Conservation (phyloP, 805 yeast species). For the Kazachstania martiniae region DNA sequence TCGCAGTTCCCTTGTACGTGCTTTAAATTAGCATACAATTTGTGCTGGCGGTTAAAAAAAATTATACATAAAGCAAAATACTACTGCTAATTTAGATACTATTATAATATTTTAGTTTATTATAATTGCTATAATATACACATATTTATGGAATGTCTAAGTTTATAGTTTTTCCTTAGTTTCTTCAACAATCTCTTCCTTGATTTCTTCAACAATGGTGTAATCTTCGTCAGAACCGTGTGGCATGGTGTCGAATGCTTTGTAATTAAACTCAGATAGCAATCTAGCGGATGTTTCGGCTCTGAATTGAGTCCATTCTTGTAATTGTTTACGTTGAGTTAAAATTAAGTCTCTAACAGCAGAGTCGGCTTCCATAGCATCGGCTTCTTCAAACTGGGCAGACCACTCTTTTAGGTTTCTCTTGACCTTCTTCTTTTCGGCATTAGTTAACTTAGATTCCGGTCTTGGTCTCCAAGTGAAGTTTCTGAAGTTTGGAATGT, state of each 20-base stretch:
- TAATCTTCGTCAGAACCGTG: conserved; percentile 38
- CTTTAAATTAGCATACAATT: too few relatives aligned
- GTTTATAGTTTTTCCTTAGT: conserved; percentile 66
- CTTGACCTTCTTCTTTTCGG: conserved; percentile 80
- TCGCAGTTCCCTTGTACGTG: too few relatives aligned
- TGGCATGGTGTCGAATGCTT: conserved; percentile 28
- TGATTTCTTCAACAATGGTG: conserved; percentile 65
- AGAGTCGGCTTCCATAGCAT: conserved; percentile 90
- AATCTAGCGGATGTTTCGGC: conserved; percentile 37
- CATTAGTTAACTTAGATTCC: conserved; percentile 56
- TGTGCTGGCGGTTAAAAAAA: too few relatives aligned
- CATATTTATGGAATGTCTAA: too few relatives aligned
- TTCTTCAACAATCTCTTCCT: conserved; percentile 65
- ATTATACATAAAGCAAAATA: too few relatives aligned
- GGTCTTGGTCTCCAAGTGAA: conserved; percentile 98
- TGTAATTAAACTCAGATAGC: conserved; percentile 20
- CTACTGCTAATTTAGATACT: too few relatives aligned
- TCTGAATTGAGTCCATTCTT: conserved; percentile 83
- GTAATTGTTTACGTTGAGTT: conserved; percentile 67
- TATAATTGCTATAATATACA: too few relatives aligned
- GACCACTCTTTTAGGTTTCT: conserved; percentile 82
- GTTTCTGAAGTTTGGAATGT: conserved; percentile 73
- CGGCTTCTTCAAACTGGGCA: conserved; percentile 88
- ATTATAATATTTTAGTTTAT: too few relatives aligned
- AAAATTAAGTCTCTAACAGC: conserved; percentile 84